Conservation (phyloP, 108 stramenopile species). For the Parmales sp. region DNA sequence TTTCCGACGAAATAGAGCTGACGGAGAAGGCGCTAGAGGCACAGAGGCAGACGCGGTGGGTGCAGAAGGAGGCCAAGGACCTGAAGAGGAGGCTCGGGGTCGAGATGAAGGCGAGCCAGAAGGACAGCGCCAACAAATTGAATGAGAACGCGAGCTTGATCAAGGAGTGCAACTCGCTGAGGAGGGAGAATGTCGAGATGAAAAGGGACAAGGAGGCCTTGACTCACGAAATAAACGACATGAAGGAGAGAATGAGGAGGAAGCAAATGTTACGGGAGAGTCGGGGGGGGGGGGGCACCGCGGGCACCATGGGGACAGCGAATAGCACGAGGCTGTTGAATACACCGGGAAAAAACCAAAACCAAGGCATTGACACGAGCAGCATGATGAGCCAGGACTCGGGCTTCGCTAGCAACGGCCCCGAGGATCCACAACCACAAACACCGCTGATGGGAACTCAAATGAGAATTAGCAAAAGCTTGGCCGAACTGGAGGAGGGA, state of each 20-base stretch:
- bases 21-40: slow-evolving; percentile 8
- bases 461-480: slow-evolving; percentile 8
- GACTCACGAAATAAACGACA: neutral
- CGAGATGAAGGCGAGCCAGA: neutral
- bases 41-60: slow-evolving; percentile 7
- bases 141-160: neutral
- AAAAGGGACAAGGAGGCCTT: slow-evolving; percentile 1
- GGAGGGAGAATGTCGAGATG: slow-evolving; percentile 5
- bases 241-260: neutral
- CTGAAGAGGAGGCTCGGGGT: neutral
- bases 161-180: neutral
- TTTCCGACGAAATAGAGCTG: neutral
- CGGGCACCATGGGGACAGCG: neutral
- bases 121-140: neutral
- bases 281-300: neutral
- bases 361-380: no score
- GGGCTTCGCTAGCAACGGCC: no score
- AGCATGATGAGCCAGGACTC: no score
- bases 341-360: neutral
- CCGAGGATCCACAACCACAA: no score
- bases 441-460: neutral
- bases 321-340: neutral
- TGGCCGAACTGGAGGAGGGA: slow-evolving; percentile 1
- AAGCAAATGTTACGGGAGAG: neutral
- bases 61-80: slow-evolving; percentile 13